Base-by-base conservation (phyloP, 208 protist species). In the Trypanosoma lewisi region DNA sequence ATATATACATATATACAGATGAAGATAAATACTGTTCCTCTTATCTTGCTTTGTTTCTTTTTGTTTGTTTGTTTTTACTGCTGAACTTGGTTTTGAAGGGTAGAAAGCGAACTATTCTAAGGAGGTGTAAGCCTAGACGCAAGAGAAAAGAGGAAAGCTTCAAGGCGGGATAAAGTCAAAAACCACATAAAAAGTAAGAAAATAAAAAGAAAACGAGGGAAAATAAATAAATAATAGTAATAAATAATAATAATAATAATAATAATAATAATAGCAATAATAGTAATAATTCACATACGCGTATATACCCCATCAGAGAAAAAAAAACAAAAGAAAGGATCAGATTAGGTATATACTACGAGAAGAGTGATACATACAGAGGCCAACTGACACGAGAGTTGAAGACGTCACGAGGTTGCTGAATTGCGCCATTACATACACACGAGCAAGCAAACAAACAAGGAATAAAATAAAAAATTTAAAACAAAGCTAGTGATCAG, bases 211-310 rank as follows among this genome's bases (percentile, higher is more conserved):
- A 52, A 2, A 31, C 19, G 31, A 31, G 49, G 23, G 30, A 12
- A 21, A 23, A 4, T 19, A 36, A 11, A 34, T 11, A 27, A 49
- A 49, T 8, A n/a, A 48, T 21, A 34, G 37, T 34, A 61, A 49
- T 12, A 14, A 49, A 36, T 53, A 53, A 37, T 27, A 41, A 39
- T 25, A 52, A 30, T 39, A 23, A 39, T 51, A 63, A 7, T 23
- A 21, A 63, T 49, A 61, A n/a, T n/a, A 49, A 36, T 53, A 53
- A 37, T 27, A 41, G 27, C 12, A 52, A 30, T 39, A 23, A 39
- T 51, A 63, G 1, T 23, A 21, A 63, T 49, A 61, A 28, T 61
- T 34, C n/a, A 58, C 23, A 58, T 58, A 58, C n/a, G 21, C 21
- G 12, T 54, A 44, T 57, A 41, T 44, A 53, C 23, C n/a, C n/a